Base-by-base conservation (phyloP, 768 basidiomycete species). In the Naganishia kalamii region DNA sequence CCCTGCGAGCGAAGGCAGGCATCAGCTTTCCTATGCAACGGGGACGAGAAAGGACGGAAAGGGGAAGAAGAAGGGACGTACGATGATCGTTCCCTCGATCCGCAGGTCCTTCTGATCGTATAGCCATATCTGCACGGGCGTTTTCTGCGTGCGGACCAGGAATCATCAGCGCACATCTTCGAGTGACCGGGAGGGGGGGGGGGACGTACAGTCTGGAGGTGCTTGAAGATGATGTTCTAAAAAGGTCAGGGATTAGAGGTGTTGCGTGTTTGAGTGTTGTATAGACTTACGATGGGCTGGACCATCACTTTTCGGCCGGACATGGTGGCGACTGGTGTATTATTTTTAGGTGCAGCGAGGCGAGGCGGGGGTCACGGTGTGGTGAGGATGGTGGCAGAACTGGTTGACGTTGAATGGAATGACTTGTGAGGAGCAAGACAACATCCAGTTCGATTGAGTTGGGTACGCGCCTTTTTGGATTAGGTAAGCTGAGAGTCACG, bases 201-300 rank as follows among this genome's bases (percentile, higher is more conserved):
- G 8, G 19, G 15, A 64, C 76, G 52, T 50, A 87, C 90, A 80
- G 89, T 86, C 77, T 94, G 92, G 32, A 96, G 83, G 80, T 94
- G 90, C 87, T 94, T 93, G 84, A 96, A 96, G 80, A 96, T 96
- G 68, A 94, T 89, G 82, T 94, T 94, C 91, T 93, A 69, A 4
- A n/a, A 13, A 32, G 71, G 70, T 71, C 70, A 67, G 72, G 70
- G 70, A 71, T 54, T 4, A 4, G 33, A 25, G 25, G 32, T 44
- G 30, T 19, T 21, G 40, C 10, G 50, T 19, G 13, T 52, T 32
- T 44, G 23, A 43, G 32, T 40, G 21, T n/a, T 23, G 27, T 48
- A 19, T 25, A 0, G 13, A 32, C 44, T 73, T 79, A 94, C 93
- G 87, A 96, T 96, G 86, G 92, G 92, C 81, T 97, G 94, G 67